Conservation (phyloP, 345 rosid species). For the Angophora floribunda region DNA sequence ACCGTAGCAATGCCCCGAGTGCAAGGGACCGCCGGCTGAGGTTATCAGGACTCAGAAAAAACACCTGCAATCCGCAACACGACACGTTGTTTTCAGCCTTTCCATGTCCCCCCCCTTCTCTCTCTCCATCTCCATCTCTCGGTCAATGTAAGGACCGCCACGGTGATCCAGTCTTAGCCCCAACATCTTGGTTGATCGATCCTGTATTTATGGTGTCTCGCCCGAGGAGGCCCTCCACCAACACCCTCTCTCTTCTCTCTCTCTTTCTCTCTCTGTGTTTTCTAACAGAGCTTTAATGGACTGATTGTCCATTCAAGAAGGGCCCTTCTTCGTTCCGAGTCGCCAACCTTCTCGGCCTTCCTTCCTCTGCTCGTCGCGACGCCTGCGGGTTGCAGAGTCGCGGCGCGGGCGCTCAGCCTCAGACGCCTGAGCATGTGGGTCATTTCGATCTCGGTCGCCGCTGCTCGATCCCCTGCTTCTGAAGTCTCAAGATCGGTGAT, state of each 20-base stretch:
- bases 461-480: background rate
- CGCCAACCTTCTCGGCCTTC: background rate
- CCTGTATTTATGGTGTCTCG: background rate
- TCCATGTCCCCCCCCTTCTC: background rate
- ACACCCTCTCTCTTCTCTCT: background rate
- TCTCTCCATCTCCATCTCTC: background rate
- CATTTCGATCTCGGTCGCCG: background rate
- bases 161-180: background rate
- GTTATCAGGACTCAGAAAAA: background rate
- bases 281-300: background rate
- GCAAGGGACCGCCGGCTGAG: background rate
- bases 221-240: background rate
- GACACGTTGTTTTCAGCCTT: background rate
- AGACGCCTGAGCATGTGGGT: background rate
- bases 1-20: background rate
- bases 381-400: background rate
- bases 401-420: no score
- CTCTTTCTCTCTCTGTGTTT: background rate
- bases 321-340: background rate
- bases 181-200: background rate
- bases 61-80: background rate
- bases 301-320: background rate
- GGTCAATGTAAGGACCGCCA: background rate
- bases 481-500: background rate
- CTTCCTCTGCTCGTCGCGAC: background rate